Evolutionary conservation across 2,329 filamentous ascomycete species (phyloP), one percentile per base, ranked within the genome.

Genomic region (Alternaria gaisen): DNA sequence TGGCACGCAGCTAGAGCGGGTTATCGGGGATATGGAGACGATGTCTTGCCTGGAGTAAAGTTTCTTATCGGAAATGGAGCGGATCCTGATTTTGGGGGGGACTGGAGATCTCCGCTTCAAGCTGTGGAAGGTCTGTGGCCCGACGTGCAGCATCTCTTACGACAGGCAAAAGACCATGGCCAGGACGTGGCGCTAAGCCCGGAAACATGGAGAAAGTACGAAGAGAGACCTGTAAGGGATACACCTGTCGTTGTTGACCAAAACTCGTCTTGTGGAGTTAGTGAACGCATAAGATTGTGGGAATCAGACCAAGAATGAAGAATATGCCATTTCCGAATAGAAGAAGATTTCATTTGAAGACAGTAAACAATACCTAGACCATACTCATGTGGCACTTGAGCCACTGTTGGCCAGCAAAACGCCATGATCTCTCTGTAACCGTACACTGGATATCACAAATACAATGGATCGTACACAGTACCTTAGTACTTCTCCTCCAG

Each of bases 401-500:
- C 40, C 14, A 22, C 26, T 18, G 20, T 44, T 10, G 42, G 43
- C n/a, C 20, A 43, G 42, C 10, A 56, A 43, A 51, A 60, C 53
- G 53, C 57, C 53, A 12, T 47, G 16, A 18, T 56, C 44, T 51
- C 50, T 30, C 30, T 42, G 30, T 11, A 44, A 22, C 20, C 26
- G 28, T 56, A 36, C 16, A 51, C 22, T 46, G 44, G 40, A 56
- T 60, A 60, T 56, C 44, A 50, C 46, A 60, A 40, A 50, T 38
- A 56, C 42, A 38, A 41, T 38, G 44, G 18, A 58, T 54, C 34
- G 32, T 54, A 58, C 38, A 56, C 10, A 46, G 16, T 34, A 32
- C n/a, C 16, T 44, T 47, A 75, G 41, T 74, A 71, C 53, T 73
- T 72, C 61, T 79, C 72, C 61, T 79, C 76, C 47, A 80, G 51